Conservation (phyloP, 1,284 basidiomycete genomes). For the Heterobasidion annosum region DNA sequence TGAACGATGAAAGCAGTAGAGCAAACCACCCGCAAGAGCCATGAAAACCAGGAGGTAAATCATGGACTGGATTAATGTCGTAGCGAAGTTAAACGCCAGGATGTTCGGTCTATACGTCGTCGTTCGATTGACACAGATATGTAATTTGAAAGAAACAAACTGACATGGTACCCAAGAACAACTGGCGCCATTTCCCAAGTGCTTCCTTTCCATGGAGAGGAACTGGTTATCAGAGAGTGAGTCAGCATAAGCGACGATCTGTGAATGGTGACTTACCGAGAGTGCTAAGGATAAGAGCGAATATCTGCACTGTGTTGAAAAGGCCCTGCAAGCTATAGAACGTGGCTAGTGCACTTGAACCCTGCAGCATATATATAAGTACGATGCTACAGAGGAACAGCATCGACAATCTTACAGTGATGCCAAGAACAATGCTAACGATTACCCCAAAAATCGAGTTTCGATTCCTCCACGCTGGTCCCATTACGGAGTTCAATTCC, state of each 20-base stretch:
- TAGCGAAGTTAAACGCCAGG: conserved; percentile 58
- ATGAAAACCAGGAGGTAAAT: conserved; percentile 49
- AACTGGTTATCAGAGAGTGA: conserved; percentile 21
- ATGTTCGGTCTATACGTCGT: conserved; percentile 47
- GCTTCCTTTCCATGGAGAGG: conserved; percentile 30
- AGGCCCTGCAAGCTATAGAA: conserved; percentile 65
- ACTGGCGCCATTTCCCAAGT: conserved; percentile 38
- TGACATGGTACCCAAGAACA: conserved; percentile 61
- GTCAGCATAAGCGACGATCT: background rate
- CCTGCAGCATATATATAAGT: conserved; percentile 25
- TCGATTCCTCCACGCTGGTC: conserved; percentile 46
- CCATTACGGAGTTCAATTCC: conserved; percentile 38
- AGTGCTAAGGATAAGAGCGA: conserved; percentile 58
- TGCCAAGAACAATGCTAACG: conserved; percentile 33
- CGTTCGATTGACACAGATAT: conserved; percentile 7
- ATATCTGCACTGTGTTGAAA: conserved; percentile 59
- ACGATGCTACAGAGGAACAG: background rate
- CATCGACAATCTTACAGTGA: conserved; percentile 34
- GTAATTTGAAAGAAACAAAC: conserved; percentile 15
- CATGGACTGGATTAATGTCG: conserved; percentile 42
- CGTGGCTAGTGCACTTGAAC: conserved; percentile 55
- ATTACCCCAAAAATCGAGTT: conserved; percentile 37
- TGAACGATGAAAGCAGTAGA: conserved; percentile 47
- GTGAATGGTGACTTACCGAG: conserved; percentile 32
- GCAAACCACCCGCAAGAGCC: conserved; percentile 37